phyloP scores from a whole-genome alignment of 1,284 basidiomycete species.

The Malassezia arunalokei region DNA sequence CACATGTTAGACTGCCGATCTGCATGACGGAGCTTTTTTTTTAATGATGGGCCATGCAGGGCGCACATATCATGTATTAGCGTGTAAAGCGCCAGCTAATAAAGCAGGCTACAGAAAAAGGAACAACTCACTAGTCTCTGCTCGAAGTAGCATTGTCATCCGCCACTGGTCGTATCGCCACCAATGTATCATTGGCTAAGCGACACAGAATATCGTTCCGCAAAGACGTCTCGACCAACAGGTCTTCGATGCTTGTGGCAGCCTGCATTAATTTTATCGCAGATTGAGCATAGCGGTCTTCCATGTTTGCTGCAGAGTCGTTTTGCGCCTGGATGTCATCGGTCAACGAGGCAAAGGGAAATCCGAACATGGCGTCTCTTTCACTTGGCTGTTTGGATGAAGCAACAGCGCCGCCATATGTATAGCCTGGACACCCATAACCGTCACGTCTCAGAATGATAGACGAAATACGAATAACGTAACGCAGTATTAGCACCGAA shows the following conservation, averaged over 20 bases:
- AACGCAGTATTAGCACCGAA: conserved; percentile 33
- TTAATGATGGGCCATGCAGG: conserved; percentile 6
- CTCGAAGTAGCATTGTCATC: not conserved
- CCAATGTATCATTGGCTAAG: conserved; percentile 34
- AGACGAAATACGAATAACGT: conserved; percentile 28
- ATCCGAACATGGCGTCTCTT: conserved; percentile 33
- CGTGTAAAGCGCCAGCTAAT: too few relatives aligned
- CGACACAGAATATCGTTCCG: conserved; percentile 39
- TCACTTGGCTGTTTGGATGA: conserved; percentile 12
- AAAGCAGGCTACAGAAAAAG: too few relatives aligned
- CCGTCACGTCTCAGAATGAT: conserved; percentile 26
- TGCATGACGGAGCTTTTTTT: conserved; percentile 1
- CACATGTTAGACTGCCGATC: conserved; percentile 19
- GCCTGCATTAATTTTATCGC: conserved; percentile 31
- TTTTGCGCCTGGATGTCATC: not conserved
- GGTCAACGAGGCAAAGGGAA: conserved; percentile 21
- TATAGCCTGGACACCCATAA: conserved; percentile 9
- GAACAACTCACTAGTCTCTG: too few relatives aligned
- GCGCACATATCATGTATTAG: not conserved
- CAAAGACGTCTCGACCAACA: conserved; percentile 25
- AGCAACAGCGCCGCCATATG: conserved; percentile 6
- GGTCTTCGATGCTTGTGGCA: conserved; percentile 26
- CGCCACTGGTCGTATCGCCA: conserved; percentile 21
- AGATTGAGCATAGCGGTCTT: conserved; percentile 17
- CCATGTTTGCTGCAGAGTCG: not conserved